Evolutionary conservation across 345 rosid genomes (phyloP), one percentile per base, ranked within the genome.

Genomic region (Aegle marmelos): DNA sequence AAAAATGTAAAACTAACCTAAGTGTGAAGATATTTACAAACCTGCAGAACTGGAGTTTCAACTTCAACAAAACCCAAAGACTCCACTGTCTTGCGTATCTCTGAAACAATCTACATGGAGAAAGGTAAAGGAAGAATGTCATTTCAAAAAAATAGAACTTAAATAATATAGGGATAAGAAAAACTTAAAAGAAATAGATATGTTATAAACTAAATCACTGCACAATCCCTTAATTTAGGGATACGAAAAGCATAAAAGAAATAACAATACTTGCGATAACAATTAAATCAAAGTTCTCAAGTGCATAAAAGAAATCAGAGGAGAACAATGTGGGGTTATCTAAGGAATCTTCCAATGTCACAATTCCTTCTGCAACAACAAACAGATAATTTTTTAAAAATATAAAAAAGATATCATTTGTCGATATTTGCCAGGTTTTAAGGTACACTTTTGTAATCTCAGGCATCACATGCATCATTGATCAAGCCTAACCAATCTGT

Each of bases 41-140:
- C 98, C 98, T 93, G 99, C 73, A 96, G 88, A 83, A 96, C 93
- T 75, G 99, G 99, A 78, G 98, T 96, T 80, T 96, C 99, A 77
- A 93, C 98, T 89, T 93, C 99, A 81, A 93, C 65, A 80, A 92
- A 96, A 78, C 93, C 97, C 31, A 68, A 78, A 75, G 92, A 87
- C 79, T 96, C 99, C 80, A 96, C 94, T 36, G 94, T 81, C 84
- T 83, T 92, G 81, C 97, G 97, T 79, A 93, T 89, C 86, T 92
- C 97, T 2, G 90, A 91, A 45, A 93, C 88, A 37, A 95, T 91
- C 98, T 93, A 87, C 86, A 66, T 84, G 48, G 63, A 72, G 58
- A 63, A 61, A 77, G 64, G 50, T 24, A 36, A 68, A 68, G 73
- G 56, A 50, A 33, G 58, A 74, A 70, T 63, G 66, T 28, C 60